A percentile compares a stretch with the other conserved stretches of the same genome.
Evolutionary conservation across 1,284 basidiomycete species (phyloP).

Genomic region (Fomitopsis pinicola): DNA sequence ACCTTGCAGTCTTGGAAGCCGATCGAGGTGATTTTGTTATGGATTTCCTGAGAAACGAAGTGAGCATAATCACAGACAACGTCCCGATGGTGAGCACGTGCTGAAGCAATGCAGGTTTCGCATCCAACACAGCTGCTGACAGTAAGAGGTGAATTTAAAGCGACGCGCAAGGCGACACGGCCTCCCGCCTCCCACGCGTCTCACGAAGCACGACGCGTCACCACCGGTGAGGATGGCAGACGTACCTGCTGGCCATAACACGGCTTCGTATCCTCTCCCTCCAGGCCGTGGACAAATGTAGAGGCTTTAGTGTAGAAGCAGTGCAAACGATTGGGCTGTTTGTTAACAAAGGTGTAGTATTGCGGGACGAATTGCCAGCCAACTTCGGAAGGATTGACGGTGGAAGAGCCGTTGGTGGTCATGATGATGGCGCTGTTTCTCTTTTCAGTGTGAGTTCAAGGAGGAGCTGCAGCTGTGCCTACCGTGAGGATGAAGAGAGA

Average conservation of each 20-base stretch:
- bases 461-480: neutral
- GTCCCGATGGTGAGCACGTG: neutral
- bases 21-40: conserved; percentile 91
- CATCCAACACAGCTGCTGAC: neutral
- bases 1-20: conserved; percentile 97
- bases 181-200: neutral
- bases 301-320: conserved; percentile 99
- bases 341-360: conserved; percentile 98
- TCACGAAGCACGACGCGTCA: conserved; percentile 4
- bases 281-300: conserved; percentile 93
- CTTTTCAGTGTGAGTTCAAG: neutral
- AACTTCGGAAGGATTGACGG: conserved; percentile 81
- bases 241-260: conserved; percentile 90
- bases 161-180: neutral
- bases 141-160: neutral
- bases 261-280: conserved; percentile 87
- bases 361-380: conserved; percentile 97
- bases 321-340: conserved; percentile 93
- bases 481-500: conserved; percentile 9
- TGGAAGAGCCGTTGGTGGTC: conserved; percentile 35
- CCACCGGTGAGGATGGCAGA: conserved; percentile 15
- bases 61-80: neutral
- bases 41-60: conserved; percentile 79
- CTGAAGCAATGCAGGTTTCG: neutral
- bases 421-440: conserved; percentile 17